Evolutionary conservation across 345 rosid genomes (phyloP), one percentile per base, ranked within the genome.

Genomic region (Lepidium aucheri): DNA sequence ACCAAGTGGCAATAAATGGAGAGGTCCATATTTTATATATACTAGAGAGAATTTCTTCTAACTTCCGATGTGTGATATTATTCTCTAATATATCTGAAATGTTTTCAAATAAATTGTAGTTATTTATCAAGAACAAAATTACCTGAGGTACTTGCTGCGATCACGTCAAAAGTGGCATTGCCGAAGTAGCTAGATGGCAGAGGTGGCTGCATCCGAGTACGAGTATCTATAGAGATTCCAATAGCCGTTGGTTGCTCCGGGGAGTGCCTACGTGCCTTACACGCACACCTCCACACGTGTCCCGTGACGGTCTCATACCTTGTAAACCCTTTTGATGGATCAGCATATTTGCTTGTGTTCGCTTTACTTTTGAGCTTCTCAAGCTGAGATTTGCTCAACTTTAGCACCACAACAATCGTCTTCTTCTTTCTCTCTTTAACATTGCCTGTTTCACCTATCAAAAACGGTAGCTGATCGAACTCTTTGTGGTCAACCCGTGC

Each of bases 201-300:
- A 53, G 71, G 45, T 0, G 88, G 88, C 54, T 78, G 61, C 74
- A 81, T 41, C 13, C 85, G 73, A 40, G 20, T 63, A 14, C 91
- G 81, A 32, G 60, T 45, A 77, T 85, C 88, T 1, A 82, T 50
- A 41, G 80, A 77, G 44, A 86, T 74, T 15, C 64, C 83, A 0
- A 80, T 2, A 3, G 81, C 84, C 8, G 88, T 83, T 11, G 79
- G 81, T 60, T 86, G 86, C 39, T 79, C 73, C 3, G 70, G 42
- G 6, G 36, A 45, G 63, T 75, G 74, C 2, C 66, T 61, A 62
- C 74, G 78, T 47, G 78, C 78, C 58, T 75, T 75, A 18, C 74
- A 68, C 4, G 70, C 70, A 15, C 65, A 68, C 50, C 67, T 49
- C 78, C 78, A 75, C 14, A 56, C 74, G 30, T 75, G 78, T n/a